Evolutionary conservation across 1,284 basidiomycete species (phyloP).

Genomic region (Melampsora abietis-canadensis): DNA sequence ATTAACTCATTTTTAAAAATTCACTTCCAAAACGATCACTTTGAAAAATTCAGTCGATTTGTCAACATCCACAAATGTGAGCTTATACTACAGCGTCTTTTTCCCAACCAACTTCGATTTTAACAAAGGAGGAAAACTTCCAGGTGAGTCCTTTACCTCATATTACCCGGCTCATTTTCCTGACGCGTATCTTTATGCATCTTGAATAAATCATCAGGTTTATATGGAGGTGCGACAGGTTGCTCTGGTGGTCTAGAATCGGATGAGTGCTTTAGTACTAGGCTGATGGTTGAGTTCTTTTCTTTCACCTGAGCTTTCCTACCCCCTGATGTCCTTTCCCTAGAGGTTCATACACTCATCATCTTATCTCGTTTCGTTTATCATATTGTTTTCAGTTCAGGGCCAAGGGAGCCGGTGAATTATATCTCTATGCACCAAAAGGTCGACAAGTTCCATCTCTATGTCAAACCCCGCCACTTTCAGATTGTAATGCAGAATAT

Average conservation of each 20-base stretch:
- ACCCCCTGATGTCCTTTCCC: no score
- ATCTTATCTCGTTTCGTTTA: no score
- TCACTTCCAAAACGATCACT: background rate
- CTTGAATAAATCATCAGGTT: constrained; percentile 46
- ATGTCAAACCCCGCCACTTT: constrained; percentile 44
- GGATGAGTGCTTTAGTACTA: constrained; percentile 54
- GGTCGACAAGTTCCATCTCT: constrained; percentile 44
- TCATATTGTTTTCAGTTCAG: constrained; percentile 34
- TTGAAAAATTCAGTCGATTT: constrained; percentile 50
- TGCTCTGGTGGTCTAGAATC: constrained; percentile 56
- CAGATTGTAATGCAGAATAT: constrained; percentile 46
- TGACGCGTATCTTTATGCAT: background rate
- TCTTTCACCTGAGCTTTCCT: background rate
- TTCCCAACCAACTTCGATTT: constrained; percentile 54
- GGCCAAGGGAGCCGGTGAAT: constrained; percentile 51
- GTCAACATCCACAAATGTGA: constrained; percentile 53
- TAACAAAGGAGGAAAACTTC: constrained; percentile 56
- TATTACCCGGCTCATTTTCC: background rate
- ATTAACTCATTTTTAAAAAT: background rate
- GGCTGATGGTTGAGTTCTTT: constrained; percentile 54
- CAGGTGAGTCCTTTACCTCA: constrained; percentile 38
- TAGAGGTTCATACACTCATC: no score
- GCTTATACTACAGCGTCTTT: constrained; percentile 54
- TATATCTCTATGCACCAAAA: constrained; percentile 60
- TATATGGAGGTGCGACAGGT: constrained; percentile 54